These are phyloP conservation scores for Sclerotinia nivalis DNA, from an alignment of 2,329 filamentous ascomycete genomes.

Conservation along the genomic window DNA sequence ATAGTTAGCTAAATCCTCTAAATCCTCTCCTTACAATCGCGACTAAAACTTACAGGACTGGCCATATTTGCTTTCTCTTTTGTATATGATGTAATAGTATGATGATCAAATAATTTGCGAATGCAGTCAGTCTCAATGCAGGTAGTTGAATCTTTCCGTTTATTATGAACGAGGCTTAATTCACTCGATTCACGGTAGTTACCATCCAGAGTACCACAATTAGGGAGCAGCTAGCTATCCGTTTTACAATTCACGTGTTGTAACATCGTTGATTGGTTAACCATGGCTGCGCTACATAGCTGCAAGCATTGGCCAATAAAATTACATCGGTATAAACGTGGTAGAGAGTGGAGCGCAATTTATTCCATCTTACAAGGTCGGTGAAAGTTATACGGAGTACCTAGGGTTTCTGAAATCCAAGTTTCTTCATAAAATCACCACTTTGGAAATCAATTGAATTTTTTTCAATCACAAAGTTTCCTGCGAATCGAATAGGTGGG, in stretches of 20 bases:
- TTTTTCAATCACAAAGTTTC: neutral
- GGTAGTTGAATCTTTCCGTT: conserved; percentile 3
- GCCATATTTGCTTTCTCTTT: conserved; percentile 31
- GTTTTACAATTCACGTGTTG: neutral
- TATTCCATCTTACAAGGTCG: neutral
- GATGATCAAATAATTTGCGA: neutral
- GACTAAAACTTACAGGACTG: conserved; percentile 23
- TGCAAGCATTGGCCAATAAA: conserved; percentile 12
- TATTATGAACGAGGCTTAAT: neutral
- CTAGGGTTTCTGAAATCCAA: neutral
- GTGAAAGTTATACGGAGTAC: neutral
- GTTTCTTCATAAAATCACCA: conserved; percentile 1
- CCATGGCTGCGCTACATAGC: neutral
- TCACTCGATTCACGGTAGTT: neutral
- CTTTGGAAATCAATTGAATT: neutral
- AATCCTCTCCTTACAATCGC: neutral
- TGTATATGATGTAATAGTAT: conserved; percentile 12
- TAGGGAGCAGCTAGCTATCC: neutral
- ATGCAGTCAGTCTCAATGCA: neutral
- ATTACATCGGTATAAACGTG: conserved; percentile 6
- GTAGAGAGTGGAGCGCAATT: neutral
- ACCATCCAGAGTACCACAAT: neutral
- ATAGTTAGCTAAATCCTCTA: conserved; percentile 20
- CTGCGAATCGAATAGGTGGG: neutral
- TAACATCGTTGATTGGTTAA: conserved; percentile 12